Conservation (phyloP, 108 stramenopile genomes). For the Seminavis robusta region DNA sequence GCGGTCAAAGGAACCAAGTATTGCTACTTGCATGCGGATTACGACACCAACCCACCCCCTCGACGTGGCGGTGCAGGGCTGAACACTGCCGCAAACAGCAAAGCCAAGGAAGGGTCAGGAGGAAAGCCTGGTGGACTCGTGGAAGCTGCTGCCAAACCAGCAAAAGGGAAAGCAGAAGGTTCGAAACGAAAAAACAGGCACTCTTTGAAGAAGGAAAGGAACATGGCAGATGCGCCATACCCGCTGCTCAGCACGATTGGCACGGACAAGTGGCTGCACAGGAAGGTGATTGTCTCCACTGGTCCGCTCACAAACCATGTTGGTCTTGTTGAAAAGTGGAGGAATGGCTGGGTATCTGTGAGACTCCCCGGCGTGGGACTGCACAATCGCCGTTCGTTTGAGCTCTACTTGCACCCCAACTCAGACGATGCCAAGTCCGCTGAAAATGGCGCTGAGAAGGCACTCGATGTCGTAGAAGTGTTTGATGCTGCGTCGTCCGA, state of each 20-base stretch:
- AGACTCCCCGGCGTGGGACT: constrained; percentile 10
- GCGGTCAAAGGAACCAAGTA: constrained; percentile 33
- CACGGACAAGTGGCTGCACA: constrained; percentile 30
- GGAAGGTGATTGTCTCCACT: constrained; percentile 16
- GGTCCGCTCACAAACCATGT: constrained; percentile 23
- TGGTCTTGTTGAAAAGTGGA: constrained; percentile 34
- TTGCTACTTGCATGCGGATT: constrained; percentile 41
- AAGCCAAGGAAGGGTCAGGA: background rate
- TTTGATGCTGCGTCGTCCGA: too few species aligned
- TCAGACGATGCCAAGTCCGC: background rate
- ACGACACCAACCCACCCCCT: constrained; percentile 36
- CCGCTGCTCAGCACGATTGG: constrained; percentile 23
- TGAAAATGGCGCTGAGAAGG: too few species aligned
- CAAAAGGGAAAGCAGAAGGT: too few species aligned
- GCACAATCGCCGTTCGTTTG: constrained; percentile 45
- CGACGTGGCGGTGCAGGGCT: constrained; percentile 6
- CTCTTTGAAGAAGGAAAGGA: too few species aligned
- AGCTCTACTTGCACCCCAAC: constrained; percentile 17
- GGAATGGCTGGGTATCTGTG: constrained; percentile 54
- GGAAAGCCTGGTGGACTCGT: too few species aligned
- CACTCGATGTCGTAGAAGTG: too few species aligned
- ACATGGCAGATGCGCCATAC: background rate
- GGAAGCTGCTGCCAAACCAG: too few species aligned
- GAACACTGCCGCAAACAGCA: background rate
- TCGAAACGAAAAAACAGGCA: too few species aligned